Base-by-base conservation (phyloP, 495 filamentous ascomycete species). In the Penicillium simplicissimum region DNA sequence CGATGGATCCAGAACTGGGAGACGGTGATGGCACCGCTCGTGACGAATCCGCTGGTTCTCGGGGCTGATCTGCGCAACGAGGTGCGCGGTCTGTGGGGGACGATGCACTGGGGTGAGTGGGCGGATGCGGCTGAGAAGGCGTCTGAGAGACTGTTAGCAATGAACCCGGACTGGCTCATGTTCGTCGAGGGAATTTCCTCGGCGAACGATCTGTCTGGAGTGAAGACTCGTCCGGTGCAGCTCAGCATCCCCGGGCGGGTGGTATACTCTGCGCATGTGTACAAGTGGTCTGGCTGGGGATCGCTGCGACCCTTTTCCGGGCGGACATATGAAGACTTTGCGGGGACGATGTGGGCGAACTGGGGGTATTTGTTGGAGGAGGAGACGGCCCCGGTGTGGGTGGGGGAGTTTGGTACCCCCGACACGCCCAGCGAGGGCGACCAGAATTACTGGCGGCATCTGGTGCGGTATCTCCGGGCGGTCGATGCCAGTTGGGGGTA, bases 241-340 rank as follows among this genome's bases (percentile, higher is more conserved):
- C 78, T 87, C 47, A 81, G 82, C 58, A 64, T 84, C 14, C 68
- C 74, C 4, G 60, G 81, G 57, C 75, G 79, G 1, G 76, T 87
- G 14, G 84, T 87, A n/a, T 88, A 87, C 69, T 84, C 81, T 57
- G 77, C 81, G 0, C 85, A 88, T 66, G 85, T 87, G 8, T 87
- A 87, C 65, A 62, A 75, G 15, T 88, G 85, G 85, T 85, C 82
- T 45, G 85, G 85, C 43, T 87, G 85, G 85, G 83, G 84, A 8
- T 82, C 78, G 47, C 52, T 76, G 43, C 76, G 74, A 14, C 84
- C 84, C 0, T 87, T 83, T 59, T 71, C 79, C 5, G 74, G 76
- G 65, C 76, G 85, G 34, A 74, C 71, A 35, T 88, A 87, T 62
- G 68, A 75, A 9, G 82, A 80, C 52, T 87, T 88, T 67, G 79